Base-by-base conservation (phyloP, 2,329 filamentous ascomycete species). In the Pestalotiopsis sp. region DNA sequence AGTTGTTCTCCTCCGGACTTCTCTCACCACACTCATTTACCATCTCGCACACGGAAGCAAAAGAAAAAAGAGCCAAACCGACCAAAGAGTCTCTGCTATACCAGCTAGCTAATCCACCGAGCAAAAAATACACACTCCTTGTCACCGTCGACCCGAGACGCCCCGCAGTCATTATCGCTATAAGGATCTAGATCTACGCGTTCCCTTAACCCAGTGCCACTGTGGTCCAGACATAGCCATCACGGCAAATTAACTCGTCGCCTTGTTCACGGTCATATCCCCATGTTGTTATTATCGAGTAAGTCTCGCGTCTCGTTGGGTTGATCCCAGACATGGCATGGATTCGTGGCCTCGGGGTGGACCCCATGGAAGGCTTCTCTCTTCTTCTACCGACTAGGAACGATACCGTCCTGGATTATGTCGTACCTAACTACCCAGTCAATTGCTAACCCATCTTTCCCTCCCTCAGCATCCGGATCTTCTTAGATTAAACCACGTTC, bases 21-120 rank as follows among this genome's bases (percentile, higher is more conserved):
- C 79, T 80, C 80, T 84, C 80, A 80, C 70, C 77, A 84, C 83
- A 74, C 75, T 81, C 80, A 74, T 82, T 82, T 77, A 23, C 41
- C 23, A 59, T 41, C 55, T 9, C 55, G 39, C 64, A 59, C 64
- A 58, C 23, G 60, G 36, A 52, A 20, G 41, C 38, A 39, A 36
- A 59, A 49, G 27, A 31, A 31, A 31, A 31, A 31, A 27, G 27
- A 31, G 27, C 62, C 52, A 45, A 52, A 36, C 31, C 62, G 69
- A 65, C 65, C 66, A 66, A 68, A 31, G 66, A 67, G 66, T 70
- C 70, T 31, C 27, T 31, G 27, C 27, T 75, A 71, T 68, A 71
- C 71, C 68, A 52, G 27, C 27, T 31, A 31, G 69, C 69, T 73
- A 65, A 65, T 66, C 52, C 45, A 60, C 31, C 38, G 23, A 27